A percentile compares a stretch with the other conserved stretches of the same genome.
These are phyloP conservation scores for Ceratocystis albifundus DNA, from an alignment of 2,329 filamentous ascomycete species.

Conservation along the genomic window DNA sequence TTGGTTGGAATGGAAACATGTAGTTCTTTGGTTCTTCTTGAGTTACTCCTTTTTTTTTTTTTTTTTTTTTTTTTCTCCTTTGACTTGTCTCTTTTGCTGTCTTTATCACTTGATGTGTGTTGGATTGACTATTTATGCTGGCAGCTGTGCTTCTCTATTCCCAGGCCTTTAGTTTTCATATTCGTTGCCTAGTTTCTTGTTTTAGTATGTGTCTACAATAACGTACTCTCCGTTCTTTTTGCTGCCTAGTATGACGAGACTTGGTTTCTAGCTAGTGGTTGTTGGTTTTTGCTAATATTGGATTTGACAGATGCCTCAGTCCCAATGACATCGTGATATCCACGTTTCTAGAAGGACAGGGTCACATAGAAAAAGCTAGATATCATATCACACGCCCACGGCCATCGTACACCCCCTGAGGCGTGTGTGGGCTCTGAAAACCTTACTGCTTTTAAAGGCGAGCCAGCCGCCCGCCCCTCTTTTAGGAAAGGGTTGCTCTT, in stretches of 20 bases:
- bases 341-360: neutral
- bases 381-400: conserved; percentile 1
- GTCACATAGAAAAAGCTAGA: neutral
- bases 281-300: no score
- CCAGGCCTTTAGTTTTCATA: neutral
- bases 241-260: no score
- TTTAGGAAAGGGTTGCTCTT: conserved; percentile 9
- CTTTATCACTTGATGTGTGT: neutral
- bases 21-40: conserved; percentile 8
- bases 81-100: neutral
- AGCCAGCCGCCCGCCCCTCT: neutral
- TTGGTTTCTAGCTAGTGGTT: no score
- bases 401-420: neutral
- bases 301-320: no score
- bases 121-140: neutral
- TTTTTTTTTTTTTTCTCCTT: no score
- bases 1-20: neutral
- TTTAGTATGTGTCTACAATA: no score
- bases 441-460: conserved; percentile 3
- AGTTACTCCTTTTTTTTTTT: neutral
- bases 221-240: no score
- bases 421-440: neutral
- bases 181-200: neutral
- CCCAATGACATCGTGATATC: neutral
- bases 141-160: neutral